A percentile compares a stretch with the other conserved stretches of the same genome.
Conservation (phyloP, 305 asterid species). For the Solanum hybrid region DNA sequence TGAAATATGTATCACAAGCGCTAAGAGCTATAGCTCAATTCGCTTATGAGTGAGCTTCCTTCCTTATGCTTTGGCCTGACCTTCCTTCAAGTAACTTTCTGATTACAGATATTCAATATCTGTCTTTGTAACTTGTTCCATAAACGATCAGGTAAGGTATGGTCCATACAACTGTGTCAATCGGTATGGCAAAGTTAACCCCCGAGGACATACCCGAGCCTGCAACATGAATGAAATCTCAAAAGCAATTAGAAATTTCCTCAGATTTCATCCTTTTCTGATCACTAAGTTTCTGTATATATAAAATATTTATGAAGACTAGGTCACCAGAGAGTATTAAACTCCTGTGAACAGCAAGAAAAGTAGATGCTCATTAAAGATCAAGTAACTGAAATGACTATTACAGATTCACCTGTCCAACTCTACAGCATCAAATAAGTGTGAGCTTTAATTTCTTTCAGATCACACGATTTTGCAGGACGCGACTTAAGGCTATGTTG, state of each 20-base stretch:
- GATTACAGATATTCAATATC: conserved; percentile 25
- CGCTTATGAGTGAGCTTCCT: neutral
- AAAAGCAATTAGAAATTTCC: neutral
- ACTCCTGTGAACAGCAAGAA: neutral
- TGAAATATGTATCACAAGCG: neutral
- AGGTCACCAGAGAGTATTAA: neutral
- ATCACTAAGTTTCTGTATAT: neutral
- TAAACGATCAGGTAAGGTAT: conserved; percentile 76
- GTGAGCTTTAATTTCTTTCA: neutral
- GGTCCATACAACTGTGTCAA: conserved; percentile 52
- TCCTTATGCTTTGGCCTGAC: neutral
- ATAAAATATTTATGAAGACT: neutral
- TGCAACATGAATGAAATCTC: conserved; percentile 20
- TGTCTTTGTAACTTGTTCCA: conserved; percentile 65
- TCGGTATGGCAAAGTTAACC: conserved; percentile 80
- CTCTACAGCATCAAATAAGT: neutral
- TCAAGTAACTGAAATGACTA: neutral
- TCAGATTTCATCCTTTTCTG: neutral
- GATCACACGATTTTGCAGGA: neutral
- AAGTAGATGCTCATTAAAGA: neutral
- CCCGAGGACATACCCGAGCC: conserved; percentile 84
- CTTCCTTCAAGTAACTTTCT: neutral
- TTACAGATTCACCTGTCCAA: neutral
- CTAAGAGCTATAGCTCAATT: neutral
- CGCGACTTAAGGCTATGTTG: neutral